phyloP scores from a whole-genome alignment of 345 rosid species.

The Eutrema japonicum region DNA sequence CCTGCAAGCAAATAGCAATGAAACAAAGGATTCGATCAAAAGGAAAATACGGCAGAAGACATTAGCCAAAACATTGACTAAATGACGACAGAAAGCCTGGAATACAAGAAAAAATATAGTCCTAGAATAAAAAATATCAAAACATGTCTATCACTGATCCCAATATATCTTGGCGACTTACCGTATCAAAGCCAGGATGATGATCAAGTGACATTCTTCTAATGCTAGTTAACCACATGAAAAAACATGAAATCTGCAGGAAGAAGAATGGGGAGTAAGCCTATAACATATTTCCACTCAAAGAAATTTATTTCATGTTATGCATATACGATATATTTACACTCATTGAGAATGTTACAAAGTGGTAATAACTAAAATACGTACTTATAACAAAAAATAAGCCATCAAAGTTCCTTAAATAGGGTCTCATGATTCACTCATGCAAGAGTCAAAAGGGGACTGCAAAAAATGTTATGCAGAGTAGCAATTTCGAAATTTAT shows the following conservation, averaged over 20 bases:
- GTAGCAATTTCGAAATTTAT: not conserved
- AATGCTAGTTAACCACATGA: constrained; percentile 49
- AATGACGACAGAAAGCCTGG: not conserved
- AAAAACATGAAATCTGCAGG: constrained; percentile 72
- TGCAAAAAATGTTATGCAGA: not conserved
- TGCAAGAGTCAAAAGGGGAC: not conserved
- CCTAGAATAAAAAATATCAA: not conserved
- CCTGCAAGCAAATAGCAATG: constrained; percentile 54
- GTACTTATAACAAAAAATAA: constrained; percentile 1
- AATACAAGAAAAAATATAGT: not conserved
- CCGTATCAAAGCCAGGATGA: constrained; percentile 60
- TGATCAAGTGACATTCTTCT: constrained; percentile 49
- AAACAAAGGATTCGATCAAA: constrained; percentile 22
- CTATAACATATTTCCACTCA: constrained; percentile 9
- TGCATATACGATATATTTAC: not conserved
- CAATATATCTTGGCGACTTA: constrained; percentile 46
- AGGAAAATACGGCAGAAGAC: not conserved
- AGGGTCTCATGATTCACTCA: not conserved
- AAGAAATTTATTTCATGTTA: not conserved
- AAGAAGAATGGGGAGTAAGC: constrained; percentile 33
- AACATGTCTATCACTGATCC: not conserved
- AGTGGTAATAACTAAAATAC: not conserved
- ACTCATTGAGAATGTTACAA: constrained; percentile 5
- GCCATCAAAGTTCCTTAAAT: not conserved
- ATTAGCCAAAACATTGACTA: not conserved